Conservation (phyloP, 805 yeast genomes). For the Yarrowia sp. region DNA sequence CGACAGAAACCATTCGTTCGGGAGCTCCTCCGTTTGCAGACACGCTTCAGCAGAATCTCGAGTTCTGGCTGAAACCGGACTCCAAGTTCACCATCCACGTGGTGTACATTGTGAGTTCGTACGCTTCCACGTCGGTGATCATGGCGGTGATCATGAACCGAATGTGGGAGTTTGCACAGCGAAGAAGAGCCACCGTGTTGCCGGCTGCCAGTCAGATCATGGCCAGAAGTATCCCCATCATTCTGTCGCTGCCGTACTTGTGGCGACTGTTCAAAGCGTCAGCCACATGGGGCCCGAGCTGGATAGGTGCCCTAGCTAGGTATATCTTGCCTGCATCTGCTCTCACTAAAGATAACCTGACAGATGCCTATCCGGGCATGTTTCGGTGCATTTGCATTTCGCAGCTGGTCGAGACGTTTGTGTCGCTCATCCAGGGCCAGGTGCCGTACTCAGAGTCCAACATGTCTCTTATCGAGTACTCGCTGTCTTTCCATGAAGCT, state of each 20-base stretch:
- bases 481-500: conserved; percentile 77
- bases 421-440: conserved; percentile 62
- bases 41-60: conserved; percentile 19
- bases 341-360: conserved; percentile 11
- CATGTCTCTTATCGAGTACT: conserved; percentile 75
- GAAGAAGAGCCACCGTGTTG: conserved; percentile 1
- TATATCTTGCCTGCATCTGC: neutral
- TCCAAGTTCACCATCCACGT: conserved; percentile 26
- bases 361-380: conserved; percentile 24
- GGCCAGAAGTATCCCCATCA: conserved; percentile 24
- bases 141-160: conserved; percentile 37
- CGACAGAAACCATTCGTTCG: neutral
- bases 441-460: conserved; percentile 70
- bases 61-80: conserved; percentile 34
- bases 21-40: conserved; percentile 32
- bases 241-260: conserved; percentile 9
- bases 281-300: conserved; percentile 12
- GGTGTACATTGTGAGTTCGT: conserved; percentile 26
- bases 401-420: conserved; percentile 70
- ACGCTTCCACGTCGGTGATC: conserved; percentile 18
- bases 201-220: conserved; percentile 8
- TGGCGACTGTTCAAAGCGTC: conserved; percentile 28
- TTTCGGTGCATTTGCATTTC: conserved; percentile 55
- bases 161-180: conserved; percentile 36
- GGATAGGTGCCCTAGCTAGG: conserved; percentile 12